Evolutionary conservation across 805 yeast species (phyloP).

Genomic region (Blastobotrys peoriensis): DNA sequence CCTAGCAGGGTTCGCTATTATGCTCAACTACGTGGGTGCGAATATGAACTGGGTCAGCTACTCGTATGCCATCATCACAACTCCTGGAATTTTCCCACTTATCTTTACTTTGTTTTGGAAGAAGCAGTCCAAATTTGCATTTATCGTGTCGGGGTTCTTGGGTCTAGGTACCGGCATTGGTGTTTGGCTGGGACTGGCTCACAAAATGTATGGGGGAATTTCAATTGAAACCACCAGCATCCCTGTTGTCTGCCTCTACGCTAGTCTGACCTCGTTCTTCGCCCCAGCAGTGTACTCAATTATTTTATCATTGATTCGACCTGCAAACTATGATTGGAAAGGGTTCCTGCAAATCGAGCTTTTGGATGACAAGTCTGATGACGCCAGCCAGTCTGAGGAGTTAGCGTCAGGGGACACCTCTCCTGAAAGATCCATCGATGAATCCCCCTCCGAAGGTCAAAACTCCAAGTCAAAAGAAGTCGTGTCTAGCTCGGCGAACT

Average conservation of each 20-base stretch:
- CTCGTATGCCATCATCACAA: conserved; percentile 68
- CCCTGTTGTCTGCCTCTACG: conserved; percentile 20
- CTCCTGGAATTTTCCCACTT: conserved; percentile 25
- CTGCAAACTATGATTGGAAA: conserved; percentile 37
- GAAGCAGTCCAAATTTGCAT: conserved; percentile 58
- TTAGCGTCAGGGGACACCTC: background rate
- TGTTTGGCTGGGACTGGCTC: conserved; percentile 23
- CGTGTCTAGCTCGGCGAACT: background rate
- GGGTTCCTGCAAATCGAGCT: conserved; percentile 6
- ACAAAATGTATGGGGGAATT: conserved; percentile 22
- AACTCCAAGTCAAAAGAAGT: background rate
- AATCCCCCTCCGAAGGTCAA: conserved; percentile 34
- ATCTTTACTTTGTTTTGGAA: conserved; percentile 46
- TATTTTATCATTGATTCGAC: conserved; percentile 31
- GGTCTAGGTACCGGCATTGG: conserved; percentile 8
- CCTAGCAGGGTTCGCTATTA: conserved; percentile 75
- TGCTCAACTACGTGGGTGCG: conserved; percentile 72
- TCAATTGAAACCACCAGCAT: conserved; percentile 24
- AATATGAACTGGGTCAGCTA: conserved; percentile 64
- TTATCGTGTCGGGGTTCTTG: conserved; percentile 31
- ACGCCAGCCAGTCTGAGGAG: no score
- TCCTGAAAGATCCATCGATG: background rate
- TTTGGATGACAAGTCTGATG: conserved; percentile 2
- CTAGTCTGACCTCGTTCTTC: conserved; percentile 26
- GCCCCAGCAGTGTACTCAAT: conserved; percentile 21